Evolutionary conservation across 2,329 filamentous ascomycete species (phyloP), one percentile per base, ranked within the genome.

Genomic region (Chrysoporthe cubensis): DNA sequence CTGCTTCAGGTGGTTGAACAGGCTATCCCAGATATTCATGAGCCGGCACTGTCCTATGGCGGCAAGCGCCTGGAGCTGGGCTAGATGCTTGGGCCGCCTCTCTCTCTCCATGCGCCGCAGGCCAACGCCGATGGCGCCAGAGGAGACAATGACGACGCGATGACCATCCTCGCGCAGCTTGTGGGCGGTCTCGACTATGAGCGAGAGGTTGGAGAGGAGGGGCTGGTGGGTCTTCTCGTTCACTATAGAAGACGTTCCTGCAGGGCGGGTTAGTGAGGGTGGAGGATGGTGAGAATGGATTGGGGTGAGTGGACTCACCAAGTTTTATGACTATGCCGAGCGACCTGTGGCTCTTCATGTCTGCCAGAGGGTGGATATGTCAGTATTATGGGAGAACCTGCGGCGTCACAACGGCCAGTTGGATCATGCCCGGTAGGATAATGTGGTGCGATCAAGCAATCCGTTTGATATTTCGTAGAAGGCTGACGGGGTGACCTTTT

Each of bases 181-280:
- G 65, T 95, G 91, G 16, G 93, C 94, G 26, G 96, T 98, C 81
- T 98, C 94, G 71, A 98, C 96, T 72, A 99, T 97, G 69, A 95
- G 84, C 69, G 92, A 94, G 66, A 99, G 84, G 73, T 94, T 97
- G 4, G 94, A 96, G 50, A 99, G 86, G 46, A 97, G 87, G 3
- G 96, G 96, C 76, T 97, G 93, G 80, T 97, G 96, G 32, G 93
- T 97, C 77, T 90, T 91, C 78, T 99, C 96, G 80, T 98, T 93
- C 72, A 99, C 94, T 73, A 99, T 98, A n/a, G 96, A 98, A 79
- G 94, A 97, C 59, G 96, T 98, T 74, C 96, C 96, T 99, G 73
- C 69, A 68, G 32, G 3, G 43, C 34, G 32, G 21, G 34, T 59
- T 66, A 62, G 50, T 48, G 11, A 9, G 34, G 48, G 44, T 21